These are phyloP conservation scores for Penicillium crystallinum DNA, from an alignment of 495 filamentous ascomycete species.

Conservation along the genomic window DNA sequence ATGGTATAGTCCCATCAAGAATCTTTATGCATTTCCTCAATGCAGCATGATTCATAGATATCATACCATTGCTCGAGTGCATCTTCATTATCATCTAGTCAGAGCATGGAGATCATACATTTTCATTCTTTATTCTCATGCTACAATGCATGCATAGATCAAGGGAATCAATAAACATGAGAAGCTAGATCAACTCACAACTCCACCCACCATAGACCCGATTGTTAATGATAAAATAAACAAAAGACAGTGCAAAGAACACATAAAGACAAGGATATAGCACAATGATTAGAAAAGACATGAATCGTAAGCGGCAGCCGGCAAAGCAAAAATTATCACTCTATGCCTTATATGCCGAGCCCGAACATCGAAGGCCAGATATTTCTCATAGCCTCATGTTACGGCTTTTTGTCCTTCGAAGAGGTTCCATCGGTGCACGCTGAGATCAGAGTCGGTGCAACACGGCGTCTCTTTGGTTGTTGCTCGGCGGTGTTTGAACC, in stretches of 20 bases:
- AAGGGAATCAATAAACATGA: not conserved
- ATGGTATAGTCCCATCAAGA: too few species aligned
- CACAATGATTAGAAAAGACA: slow-evolving; percentile 1
- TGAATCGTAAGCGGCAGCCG: slow-evolving; percentile 5
- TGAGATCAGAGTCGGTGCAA: slow-evolving; percentile 68
- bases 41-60: not conserved
- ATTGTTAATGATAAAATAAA: not conserved
- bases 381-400: not conserved
- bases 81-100: not conserved
- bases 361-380: not conserved
- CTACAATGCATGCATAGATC: not conserved
- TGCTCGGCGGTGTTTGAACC: slow-evolving; percentile 24
- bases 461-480: slow-evolving; percentile 65
- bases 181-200: not conserved
- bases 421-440: slow-evolving; percentile 18
- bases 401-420: slow-evolving; percentile 15
- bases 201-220: not conserved
- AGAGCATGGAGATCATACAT: not conserved
- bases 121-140: not conserved
- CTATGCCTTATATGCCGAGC: not conserved
- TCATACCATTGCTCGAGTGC: not conserved
- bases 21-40: too few species aligned
- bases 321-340: not conserved
- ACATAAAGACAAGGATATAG: not conserved
- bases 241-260: not conserved